These are phyloP conservation scores for Fusarium xyrophilum DNA, from an alignment of 2,329 filamentous ascomycete genomes.

Conservation along the genomic window DNA sequence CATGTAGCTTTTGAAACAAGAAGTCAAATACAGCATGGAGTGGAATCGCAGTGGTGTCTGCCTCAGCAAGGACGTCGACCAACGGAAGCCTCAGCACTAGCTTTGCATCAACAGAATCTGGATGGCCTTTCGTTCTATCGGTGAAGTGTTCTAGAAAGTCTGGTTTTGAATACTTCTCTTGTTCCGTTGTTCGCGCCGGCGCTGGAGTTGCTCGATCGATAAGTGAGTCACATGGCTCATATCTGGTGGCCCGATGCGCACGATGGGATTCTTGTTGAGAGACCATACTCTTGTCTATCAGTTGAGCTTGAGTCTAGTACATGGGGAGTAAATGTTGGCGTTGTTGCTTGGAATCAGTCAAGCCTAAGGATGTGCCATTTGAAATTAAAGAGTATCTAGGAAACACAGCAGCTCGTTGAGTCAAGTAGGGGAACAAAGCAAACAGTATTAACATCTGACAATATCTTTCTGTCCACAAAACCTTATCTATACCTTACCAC, in stretches of 20 bases:
- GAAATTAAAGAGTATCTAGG: too few relatives aligned
- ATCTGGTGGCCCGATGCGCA: conserved; percentile 33
- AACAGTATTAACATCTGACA: too few relatives aligned
- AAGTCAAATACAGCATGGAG: conserved; percentile 49
- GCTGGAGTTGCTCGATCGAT: conserved; percentile 10
- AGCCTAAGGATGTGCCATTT: too few relatives aligned
- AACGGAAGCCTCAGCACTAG: conserved; percentile 48
- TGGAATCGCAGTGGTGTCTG: conserved; percentile 47
- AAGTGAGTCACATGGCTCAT: conserved; percentile 20
- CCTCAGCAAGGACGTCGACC: conserved; percentile 47
- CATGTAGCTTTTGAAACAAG: conserved; percentile 44
- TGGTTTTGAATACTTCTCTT: neutral
- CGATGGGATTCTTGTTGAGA: conserved; percentile 41
- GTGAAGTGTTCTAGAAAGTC: conserved; percentile 49
- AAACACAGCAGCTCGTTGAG: too few relatives aligned
- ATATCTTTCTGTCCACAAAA: too few relatives aligned
- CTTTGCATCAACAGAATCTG: conserved; percentile 46
- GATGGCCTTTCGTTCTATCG: conserved; percentile 43
- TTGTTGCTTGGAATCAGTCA: too few relatives aligned
- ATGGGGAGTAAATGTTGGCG: too few relatives aligned
- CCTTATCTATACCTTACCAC: too few relatives aligned
- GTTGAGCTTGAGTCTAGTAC: too few relatives aligned
- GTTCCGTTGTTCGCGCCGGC: conserved; percentile 15
- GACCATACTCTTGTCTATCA: neutral
- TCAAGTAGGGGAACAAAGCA: too few relatives aligned